Base-by-base conservation (phyloP, 1,284 basidiomycete genomes). In the Sanghuangporus weigelae region DNA sequence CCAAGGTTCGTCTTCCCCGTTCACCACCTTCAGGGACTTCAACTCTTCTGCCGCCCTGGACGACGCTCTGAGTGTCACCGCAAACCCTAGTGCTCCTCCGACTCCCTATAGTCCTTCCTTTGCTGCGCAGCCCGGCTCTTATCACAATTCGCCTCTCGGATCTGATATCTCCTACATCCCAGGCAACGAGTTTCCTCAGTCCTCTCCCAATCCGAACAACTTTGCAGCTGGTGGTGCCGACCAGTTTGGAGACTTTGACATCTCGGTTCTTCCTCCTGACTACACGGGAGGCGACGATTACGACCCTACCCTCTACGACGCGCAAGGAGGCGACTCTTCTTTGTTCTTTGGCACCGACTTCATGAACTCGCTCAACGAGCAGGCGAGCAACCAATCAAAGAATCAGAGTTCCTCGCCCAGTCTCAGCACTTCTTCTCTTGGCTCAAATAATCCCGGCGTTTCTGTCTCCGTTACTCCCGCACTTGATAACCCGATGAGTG, bases 231-330 rank as follows among this genome's bases (percentile, higher is more conserved):
- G 87, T 0, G 86, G 87, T n/a, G 89, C 80, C 72, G 88, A 86
- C 6, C 78, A 73, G 59, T 78, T 83, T 67, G 87, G 86, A 2
- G 87, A 89, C 35, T 84, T 90, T 23, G 79, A 79, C 63, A 84
- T 83, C 72, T 77, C 78, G 70, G 63, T 63, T 31, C 59, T 60
- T 40, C 64, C 66, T 7, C 62, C 65, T 11, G 65, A 67, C 16
- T 65, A 51, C 21, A 76, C 75, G 49, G 78, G 80, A 48, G 78
- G 70, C 10, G 76, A 79, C 55, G 82, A 83, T 31, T 90, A 90
- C 81, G 84, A 89, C 71, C 87, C 87, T 4, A 73, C 79, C 50
- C 84, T 87, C 60, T 90, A 83, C 78, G 88, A 91, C 76, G 71
- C 76, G 11, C 84, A 86, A 19, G 74, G 78, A 1, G 69, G 26